These are phyloP conservation scores for Xylaria sp. DNA, from an alignment of 2,329 filamentous ascomycete species.

Conservation along the genomic window DNA sequence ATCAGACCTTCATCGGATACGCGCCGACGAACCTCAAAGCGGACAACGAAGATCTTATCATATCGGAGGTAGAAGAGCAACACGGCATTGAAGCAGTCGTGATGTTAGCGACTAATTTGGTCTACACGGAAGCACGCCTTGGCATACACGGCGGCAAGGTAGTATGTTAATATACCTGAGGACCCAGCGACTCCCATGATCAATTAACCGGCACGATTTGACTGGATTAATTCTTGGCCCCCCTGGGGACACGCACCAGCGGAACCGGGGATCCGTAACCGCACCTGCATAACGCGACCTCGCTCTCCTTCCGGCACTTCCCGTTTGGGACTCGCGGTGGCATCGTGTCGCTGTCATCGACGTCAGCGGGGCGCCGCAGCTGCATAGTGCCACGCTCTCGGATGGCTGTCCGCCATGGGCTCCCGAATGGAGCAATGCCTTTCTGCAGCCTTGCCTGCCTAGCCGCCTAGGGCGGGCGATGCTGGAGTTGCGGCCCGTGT, in stretches of 20 bases:
- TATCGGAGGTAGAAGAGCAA: neutral
- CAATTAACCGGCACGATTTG: conserved; percentile 16
- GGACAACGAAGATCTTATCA: neutral
- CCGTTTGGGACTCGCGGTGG: conserved; percentile 10
- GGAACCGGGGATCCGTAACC: conserved; percentile 18
- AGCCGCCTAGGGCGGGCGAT: neutral
- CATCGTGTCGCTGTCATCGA: neutral
- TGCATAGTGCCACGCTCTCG: conserved; percentile 1
- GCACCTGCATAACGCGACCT: conserved; percentile 6
- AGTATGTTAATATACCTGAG: neutral
- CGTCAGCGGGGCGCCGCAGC: neutral
- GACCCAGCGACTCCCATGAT: neutral
- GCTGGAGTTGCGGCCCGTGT: conserved; percentile 24
- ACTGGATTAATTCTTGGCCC: conserved; percentile 12
- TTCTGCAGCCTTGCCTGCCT: conserved; percentile 12
- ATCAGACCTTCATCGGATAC: neutral
- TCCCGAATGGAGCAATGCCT: neutral
- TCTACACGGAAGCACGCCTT: neutral
- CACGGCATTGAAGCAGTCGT: neutral
- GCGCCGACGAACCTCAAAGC: neutral
- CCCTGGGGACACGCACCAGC: conserved; percentile 1
- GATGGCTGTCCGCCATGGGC: neutral
- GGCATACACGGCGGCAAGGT: neutral
- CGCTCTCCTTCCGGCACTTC: conserved; percentile 23
- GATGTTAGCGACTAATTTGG: neutral